Conservation (phyloP, 208 protist genomes). For the Plasmodiophora brassicae region DNA sequence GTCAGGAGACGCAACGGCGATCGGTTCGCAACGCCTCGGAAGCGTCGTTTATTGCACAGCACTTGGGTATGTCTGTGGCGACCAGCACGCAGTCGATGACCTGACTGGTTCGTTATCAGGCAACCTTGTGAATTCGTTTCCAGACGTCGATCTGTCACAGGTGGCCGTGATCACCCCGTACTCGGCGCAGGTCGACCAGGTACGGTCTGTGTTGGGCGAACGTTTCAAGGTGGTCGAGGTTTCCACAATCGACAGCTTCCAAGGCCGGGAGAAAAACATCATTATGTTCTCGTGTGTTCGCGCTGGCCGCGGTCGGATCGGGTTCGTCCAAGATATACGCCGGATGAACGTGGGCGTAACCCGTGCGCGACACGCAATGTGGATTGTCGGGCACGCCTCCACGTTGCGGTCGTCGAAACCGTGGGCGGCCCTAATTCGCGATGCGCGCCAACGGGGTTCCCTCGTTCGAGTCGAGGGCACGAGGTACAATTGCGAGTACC, state of each 20-base stretch:
- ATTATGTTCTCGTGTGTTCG: constrained; percentile 69
- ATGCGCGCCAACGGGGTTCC: background rate
- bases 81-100: too few species aligned
- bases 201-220: background rate
- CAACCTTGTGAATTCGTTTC: background rate
- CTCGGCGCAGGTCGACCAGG: constrained; percentile 49
- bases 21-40: background rate
- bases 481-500: too few species aligned
- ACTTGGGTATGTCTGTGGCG: background rate
- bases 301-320: constrained; percentile 51
- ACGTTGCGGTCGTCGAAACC: background rate
- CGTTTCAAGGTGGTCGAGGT: constrained; percentile 42
- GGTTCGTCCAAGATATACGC: constrained; percentile 63
- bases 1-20: background rate
- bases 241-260: constrained; percentile 63
- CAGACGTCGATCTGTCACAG: background rate
- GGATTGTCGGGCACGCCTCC: constrained; percentile 35
- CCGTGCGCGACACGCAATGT: constrained; percentile 48
- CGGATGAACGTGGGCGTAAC: constrained; percentile 72
- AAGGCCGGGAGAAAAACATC: constrained; percentile 70
- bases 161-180: constrained; percentile 68
- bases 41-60: background rate
- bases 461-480: too few species aligned
- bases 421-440: constrained; percentile 24
- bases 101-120: too few species aligned